Evolutionary conservation across 2,329 filamentous ascomycete genomes (phyloP), one percentile per base, ranked within the genome.

Genomic region (Microdochium trichocladiopsis): DNA sequence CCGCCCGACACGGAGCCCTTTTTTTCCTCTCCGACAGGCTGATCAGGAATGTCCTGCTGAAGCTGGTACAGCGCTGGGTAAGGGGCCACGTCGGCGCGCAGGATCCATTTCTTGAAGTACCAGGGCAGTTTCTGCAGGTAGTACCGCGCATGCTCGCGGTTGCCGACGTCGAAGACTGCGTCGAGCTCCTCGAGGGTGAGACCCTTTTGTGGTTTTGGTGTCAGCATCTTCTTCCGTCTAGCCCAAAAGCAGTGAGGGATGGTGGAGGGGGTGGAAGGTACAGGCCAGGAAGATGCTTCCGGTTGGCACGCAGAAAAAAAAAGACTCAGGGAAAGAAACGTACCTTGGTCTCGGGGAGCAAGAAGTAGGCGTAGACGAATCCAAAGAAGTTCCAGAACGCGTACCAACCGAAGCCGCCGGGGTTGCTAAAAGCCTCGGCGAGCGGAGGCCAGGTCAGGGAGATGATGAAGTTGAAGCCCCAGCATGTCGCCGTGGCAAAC

Each of bases 401-500:
- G 53, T 78, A 78, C 68, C 72, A 78, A 4, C 68, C 66, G 55
- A 79, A 79, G 2, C 72, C 75, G 45, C 76, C 76, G 52, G 74
- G 69, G 4, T 69, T 66, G 21, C 66, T 71, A 62, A 76, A 77
- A 0, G 72, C 66, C n/a, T 60, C 58, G 25, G 72, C 65, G 33
- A 78, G 58, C 2, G 69, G 66, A 9, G 75, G 73, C 73, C 74
- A 79, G 8, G 76, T 78, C 6, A 75, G 65, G 8, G 71, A 66
- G 22, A 66, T 55, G 8, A 67, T 60, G 25, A 62, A 57, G 49
- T 67, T 66, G 56, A 69, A 69, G 50, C 67, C 68, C 75, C 76
- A 79, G 1, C 73, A 77, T 2, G 75, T 79, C 0, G 76, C 75
- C 1, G 75, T 79, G 1, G 77, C 75, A 0, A 84, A 68, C 1